Evolutionary conservation across 495 filamentous ascomycete genomes (phyloP).

Genomic region (Aspergillus hancockii): DNA sequence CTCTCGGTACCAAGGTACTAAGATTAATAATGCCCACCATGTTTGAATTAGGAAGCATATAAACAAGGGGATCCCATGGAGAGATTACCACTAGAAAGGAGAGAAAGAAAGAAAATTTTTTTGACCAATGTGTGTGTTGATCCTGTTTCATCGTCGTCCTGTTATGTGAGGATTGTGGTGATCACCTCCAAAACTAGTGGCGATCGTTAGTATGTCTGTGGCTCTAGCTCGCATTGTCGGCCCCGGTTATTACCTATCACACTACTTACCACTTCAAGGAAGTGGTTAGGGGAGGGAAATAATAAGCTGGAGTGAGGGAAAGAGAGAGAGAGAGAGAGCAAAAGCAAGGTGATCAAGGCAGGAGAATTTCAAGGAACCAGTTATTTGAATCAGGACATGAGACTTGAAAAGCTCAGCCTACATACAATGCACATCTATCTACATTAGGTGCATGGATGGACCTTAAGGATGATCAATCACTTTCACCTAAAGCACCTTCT

Average conservation of each 20-base stretch:
- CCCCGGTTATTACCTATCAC: slow-evolving; percentile 20
- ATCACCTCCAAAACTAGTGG: slow-evolving; percentile 31
- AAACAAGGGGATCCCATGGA: too few species aligned
- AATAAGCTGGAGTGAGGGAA: background rate
- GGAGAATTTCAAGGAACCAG: background rate
- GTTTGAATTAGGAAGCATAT: too few species aligned
- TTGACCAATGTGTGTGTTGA: slow-evolving; percentile 15
- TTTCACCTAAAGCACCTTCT: background rate
- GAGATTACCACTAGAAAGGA: background rate
- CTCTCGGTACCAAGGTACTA: too few species aligned
- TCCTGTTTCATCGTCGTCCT: slow-evolving; percentile 31
- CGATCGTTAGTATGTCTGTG: slow-evolving; percentile 26
- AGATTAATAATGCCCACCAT: too few species aligned
- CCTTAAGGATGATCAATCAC: background rate
- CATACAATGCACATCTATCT: background rate
- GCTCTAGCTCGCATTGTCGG: slow-evolving; percentile 17
- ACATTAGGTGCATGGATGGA: background rate
- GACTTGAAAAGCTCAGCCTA: background rate
- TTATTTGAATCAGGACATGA: background rate
- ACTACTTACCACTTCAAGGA: slow-evolving; percentile 1
- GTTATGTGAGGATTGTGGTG: slow-evolving; percentile 21
- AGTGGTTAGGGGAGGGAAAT: slow-evolving; percentile 1
- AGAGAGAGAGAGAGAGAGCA: background rate
- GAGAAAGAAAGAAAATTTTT: background rate
- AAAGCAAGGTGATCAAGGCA: background rate